Evolutionary conservation across 768 basidiomycete genomes (phyloP).

Genomic region (Mycena capillaripes): DNA sequence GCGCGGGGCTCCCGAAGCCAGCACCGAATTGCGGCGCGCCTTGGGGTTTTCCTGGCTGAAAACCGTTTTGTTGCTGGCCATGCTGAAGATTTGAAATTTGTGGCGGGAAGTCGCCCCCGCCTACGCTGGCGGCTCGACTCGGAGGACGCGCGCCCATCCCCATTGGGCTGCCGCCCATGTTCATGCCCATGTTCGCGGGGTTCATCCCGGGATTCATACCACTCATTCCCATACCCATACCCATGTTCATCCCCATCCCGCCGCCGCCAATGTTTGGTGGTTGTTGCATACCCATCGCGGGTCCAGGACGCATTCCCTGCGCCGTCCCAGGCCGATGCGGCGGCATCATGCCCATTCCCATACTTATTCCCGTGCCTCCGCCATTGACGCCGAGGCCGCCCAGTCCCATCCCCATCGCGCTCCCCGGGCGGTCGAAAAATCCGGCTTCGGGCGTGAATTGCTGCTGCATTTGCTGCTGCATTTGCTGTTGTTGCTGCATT

Average conservation of each 20-base stretch:
- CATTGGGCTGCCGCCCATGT: constrained; percentile 25
- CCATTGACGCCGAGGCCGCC: no score
- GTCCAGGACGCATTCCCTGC: constrained; percentile 27
- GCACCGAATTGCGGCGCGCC: constrained; percentile 29
- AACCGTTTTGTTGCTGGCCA: constrained; percentile 34
- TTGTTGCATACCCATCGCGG: constrained; percentile 23
- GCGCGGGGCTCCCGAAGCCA: constrained; percentile 7
- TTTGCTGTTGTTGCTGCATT: constrained; percentile 13
- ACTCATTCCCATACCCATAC: constrained; percentile 21
- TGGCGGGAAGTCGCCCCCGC: constrained; percentile 15
- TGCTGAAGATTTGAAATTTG: constrained; percentile 3
- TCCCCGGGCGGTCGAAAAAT: constrained; percentile 28
- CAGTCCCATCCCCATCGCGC: constrained; percentile 34
- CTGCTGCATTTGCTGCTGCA: constrained; percentile 10
- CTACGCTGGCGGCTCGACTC: constrained; percentile 28
- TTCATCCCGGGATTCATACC: constrained; percentile 17
- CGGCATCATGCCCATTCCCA: constrained; percentile 27
- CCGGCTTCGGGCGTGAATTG: constrained; percentile 16
- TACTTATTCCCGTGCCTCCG: constrained; percentile 24
- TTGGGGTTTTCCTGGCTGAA: constrained; percentile 14
- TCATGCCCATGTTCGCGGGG: constrained; percentile 17
- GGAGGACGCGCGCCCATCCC: constrained; percentile 26
- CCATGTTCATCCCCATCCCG: constrained; percentile 24
- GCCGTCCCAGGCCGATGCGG: constrained; percentile 26
- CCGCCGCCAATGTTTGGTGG: not conserved